Percentiles rank a stretch among this genome's conserved stretches.
These are phyloP conservation scores for Odontarrhena argentea DNA, from an alignment of 345 rosid species.

Conservation along the genomic window DNA sequence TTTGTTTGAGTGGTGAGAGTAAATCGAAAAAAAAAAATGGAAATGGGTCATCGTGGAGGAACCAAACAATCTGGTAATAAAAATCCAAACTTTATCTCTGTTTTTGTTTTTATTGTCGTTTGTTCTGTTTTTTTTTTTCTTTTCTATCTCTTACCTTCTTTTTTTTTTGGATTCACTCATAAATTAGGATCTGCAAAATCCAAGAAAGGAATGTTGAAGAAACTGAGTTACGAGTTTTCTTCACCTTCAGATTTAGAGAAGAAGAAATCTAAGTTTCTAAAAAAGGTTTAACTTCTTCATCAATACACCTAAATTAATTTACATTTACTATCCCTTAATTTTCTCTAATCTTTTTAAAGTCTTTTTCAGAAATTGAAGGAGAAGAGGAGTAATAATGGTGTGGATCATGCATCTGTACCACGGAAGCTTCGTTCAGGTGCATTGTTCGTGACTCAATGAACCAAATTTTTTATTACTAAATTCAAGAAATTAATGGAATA, in stretches of 20 bases:
- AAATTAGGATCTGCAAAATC: slow-evolving; percentile 51
- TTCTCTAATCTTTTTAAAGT: not conserved
- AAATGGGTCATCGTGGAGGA: slow-evolving; percentile 58
- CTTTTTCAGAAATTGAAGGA: slow-evolving; percentile 50
- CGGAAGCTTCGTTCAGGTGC: slow-evolving; percentile 96
- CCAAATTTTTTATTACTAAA: not conserved
- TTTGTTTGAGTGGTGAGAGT: slow-evolving; percentile 20
- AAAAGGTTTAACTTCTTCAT: slow-evolving; percentile 47
- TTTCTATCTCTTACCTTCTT: not conserved
- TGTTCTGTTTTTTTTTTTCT: slow-evolving; percentile 22
- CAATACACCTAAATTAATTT: slow-evolving; percentile 1
- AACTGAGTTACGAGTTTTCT: slow-evolving; percentile 45
- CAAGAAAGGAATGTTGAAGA: slow-evolving; percentile 58
- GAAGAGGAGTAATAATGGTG: slow-evolving; percentile 56
- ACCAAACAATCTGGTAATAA: slow-evolving; percentile 51
- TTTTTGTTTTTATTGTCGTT: slow-evolving; percentile 1
- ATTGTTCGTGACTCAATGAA: slow-evolving; percentile 37
- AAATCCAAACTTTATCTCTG: slow-evolving; percentile 30
- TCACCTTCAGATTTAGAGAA: slow-evolving; percentile 34
- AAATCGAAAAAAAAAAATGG: slow-evolving; percentile 46
- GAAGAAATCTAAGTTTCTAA: slow-evolving; percentile 57
- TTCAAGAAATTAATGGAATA: not conserved
- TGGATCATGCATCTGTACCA: slow-evolving; percentile 79
- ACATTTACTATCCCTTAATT: not conserved
- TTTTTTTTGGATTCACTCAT: slow-evolving; percentile 32